A percentile compares a stretch with the other conserved stretches of the same genome.
Evolutionary conservation across 202 grass and related monocot genomes (phyloP).

Genomic region (Zoysia matrella): DNA sequence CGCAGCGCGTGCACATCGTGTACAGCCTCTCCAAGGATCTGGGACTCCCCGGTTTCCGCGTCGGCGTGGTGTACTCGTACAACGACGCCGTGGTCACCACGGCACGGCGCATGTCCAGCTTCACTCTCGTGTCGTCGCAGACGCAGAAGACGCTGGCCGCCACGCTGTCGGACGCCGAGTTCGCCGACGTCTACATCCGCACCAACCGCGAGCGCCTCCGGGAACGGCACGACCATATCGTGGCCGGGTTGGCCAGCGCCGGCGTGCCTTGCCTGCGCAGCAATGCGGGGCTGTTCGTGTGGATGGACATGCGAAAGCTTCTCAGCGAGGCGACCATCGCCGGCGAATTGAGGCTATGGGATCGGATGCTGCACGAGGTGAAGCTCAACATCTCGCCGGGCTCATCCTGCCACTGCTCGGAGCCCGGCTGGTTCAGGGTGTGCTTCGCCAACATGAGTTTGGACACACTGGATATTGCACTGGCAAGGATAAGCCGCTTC

Average conservation of each 20-base stretch:
- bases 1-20: slow-evolving; percentile 58
- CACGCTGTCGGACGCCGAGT: slow-evolving; percentile 60
- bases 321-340: slow-evolving; percentile 46
- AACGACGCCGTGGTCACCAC: slow-evolving; percentile 72
- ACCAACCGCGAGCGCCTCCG: no score
- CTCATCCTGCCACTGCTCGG: slow-evolving; percentile 92
- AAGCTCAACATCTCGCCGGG: slow-evolving; percentile 94
- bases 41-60: no score
- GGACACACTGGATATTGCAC: no score
- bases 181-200: no score
- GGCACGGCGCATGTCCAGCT: slow-evolving; percentile 94
- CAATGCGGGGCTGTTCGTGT: no score
- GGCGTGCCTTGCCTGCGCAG: no score
- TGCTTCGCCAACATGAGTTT: no score
- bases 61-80: not conserved
- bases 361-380: slow-evolving; percentile 59
- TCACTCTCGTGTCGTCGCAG: slow-evolving; percentile 94
- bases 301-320: slow-evolving; percentile 61
- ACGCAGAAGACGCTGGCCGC: slow-evolving; percentile 85
- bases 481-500: no score
- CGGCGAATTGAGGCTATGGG: slow-evolving; percentile 78
- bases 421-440: slow-evolving; percentile 45
- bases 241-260: no score
- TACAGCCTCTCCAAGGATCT: no score
- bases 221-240: no score